Conservation (phyloP, 306 rosid genomes). For the Ceratonia siliqua region DNA sequence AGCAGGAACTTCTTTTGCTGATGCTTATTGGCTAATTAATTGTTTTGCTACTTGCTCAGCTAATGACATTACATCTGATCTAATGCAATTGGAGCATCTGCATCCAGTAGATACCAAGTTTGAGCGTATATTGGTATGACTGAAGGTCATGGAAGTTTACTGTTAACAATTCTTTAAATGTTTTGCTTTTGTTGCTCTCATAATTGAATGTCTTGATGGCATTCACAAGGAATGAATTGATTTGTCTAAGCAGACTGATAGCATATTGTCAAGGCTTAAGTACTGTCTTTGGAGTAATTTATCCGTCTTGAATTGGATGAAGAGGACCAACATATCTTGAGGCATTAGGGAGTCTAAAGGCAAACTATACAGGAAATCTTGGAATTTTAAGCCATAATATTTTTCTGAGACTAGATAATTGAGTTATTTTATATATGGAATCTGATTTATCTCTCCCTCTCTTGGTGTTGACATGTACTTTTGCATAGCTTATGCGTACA, state of each 20-base stretch:
- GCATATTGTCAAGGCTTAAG: conserved; percentile 21
- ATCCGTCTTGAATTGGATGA: conserved; percentile 11
- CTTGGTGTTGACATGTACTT: conserved; percentile 15
- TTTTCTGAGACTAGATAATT: background rate
- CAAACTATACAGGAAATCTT: conserved; percentile 3
- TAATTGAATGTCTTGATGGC: conserved; percentile 25
- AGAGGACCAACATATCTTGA: conserved; percentile 3
- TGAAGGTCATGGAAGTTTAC: conserved; percentile 26
- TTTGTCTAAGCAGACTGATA: conserved; percentile 19
- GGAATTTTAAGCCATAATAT: conserved; percentile 11
- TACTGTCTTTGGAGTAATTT: background rate
- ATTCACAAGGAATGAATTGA: conserved; percentile 9
- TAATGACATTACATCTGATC: conserved; percentile 42
- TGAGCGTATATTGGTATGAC: conserved; percentile 85
- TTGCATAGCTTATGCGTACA: background rate
- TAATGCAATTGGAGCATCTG: conserved; percentile 58
- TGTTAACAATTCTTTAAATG: background rate
- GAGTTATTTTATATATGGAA: conserved; percentile 5
- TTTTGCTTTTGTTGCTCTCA: conserved; percentile 17
- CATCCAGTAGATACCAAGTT: conserved; percentile 61
- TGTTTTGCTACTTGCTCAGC: conserved; percentile 48
- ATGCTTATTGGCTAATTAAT: conserved; percentile 29
- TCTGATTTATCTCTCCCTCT: conserved; percentile 15
- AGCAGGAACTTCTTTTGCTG: conserved; percentile 1
- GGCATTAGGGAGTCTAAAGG: background rate